Conservation (phyloP, 306 rosid genomes). For the Styphnolobium japonicum region DNA sequence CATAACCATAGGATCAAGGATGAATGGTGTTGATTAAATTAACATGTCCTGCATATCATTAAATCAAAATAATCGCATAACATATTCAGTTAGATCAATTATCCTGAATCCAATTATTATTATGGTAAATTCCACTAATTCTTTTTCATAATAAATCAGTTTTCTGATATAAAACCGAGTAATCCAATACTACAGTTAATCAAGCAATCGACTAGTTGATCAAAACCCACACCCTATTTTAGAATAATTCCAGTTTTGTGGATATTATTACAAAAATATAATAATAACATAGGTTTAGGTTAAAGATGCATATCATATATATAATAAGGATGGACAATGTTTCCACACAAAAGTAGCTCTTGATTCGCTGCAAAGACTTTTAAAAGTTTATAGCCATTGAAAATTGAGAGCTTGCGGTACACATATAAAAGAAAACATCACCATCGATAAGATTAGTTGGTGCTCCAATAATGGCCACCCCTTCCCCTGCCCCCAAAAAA, state of each 20-base stretch:
- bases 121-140: no score
- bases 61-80: neutral
- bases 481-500: neutral
- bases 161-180: neutral
- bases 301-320: neutral
- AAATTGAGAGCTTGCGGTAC: neutral
- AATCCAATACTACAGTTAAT: neutral
- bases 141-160: neutral
- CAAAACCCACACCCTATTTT: neutral
- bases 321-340: neutral
- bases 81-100: neutral
- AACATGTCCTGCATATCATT: neutral
- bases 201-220: neutral
- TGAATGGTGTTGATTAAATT: neutral
- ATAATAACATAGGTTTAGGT: neutral
- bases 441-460: constrained; percentile 18
- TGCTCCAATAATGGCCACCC: constrained; percentile 23
- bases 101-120: neutral
- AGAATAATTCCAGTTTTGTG: neutral
- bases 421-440: constrained; percentile 18
- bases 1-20: neutral
- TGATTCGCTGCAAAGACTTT: constrained; percentile 31
- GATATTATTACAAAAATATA: neutral
- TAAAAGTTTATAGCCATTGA: neutral
- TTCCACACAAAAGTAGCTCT: constrained; percentile 23